Evolutionary conservation across 1,284 basidiomycete genomes (phyloP), one percentile per base, ranked within the genome.

Genomic region (Apiotrichum akiyoshidainum): DNA sequence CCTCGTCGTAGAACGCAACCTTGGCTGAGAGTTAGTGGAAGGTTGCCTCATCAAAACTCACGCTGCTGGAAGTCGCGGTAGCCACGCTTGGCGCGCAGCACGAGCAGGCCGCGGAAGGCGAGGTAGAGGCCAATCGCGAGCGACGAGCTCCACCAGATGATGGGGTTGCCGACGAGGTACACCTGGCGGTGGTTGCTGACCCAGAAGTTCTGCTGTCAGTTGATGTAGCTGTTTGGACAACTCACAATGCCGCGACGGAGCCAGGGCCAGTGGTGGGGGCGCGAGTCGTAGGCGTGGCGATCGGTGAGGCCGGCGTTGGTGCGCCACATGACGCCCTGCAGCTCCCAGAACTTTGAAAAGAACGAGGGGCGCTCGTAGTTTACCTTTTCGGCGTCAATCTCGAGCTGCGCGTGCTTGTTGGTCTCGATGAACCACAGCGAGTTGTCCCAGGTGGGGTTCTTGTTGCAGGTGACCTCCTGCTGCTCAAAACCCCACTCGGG

Each of bases 401-500:
- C 83, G 13, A 91, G 75, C 54, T 84, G 81, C 1, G 86, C 83
- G 75, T 99, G 92, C 19, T 69, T 80, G 61, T 89, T 85, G 5
- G 92, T 95, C 81, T 99, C 96, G 53, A 98, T 81, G 70, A 85
- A 94, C 96, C 96, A 99, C 60, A 99, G 76, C 56, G 92, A 93
- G 76, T 98, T 98, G 6, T 83, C 85, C 76, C 82, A 83, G 34
- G 90, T 88, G 5, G 95, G 94, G 71, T 97, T 95, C 83, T 94
- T 94, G 80, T 97, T 97, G 79, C 93, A 97, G 0, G 93, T 97
- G 49, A 94, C 76, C 73, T 99, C 96, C 76, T 99, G 96, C 78
- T 99, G 96, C 68, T 97, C 94, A 69, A 85, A 99, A 0, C 87
- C 96, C 96, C 96, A 99, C 12, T 96, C 90, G 0, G 96, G 96